Evolutionary conservation across 345 rosid genomes (phyloP).

Genomic region (Cardamine resedifolia): DNA sequence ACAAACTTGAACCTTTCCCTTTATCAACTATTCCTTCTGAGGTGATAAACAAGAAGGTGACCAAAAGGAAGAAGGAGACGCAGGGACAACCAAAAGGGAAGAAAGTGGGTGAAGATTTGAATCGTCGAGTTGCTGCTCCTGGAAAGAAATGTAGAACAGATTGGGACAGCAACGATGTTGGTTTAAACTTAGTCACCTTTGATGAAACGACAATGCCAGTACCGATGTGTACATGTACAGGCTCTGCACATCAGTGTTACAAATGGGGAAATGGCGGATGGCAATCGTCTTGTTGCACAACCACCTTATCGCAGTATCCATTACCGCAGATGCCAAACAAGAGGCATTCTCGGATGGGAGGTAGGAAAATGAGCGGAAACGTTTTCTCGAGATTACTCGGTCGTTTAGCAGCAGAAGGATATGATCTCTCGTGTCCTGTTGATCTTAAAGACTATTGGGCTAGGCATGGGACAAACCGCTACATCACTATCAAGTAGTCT

Average conservation of each 20-base stretch:
- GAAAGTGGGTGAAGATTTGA: conserved; percentile 64
- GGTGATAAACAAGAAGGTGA: conserved; percentile 41
- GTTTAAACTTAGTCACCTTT: conserved; percentile 63
- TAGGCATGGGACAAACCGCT: conserved; percentile 91
- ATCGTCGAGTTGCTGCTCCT: conserved; percentile 48
- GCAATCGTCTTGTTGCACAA: conserved; percentile 98
- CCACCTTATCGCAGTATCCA: conserved; percentile 74
- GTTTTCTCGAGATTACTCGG: conserved; percentile 75
- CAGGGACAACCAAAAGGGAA: conserved; percentile 44
- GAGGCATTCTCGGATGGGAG: conserved; percentile 83
- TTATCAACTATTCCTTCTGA: conserved; percentile 49
- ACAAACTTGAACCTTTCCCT: conserved; percentile 54
- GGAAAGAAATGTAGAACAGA: conserved; percentile 64
- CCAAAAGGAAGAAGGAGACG: conserved; percentile 63
- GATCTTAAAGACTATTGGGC: conserved; percentile 96
- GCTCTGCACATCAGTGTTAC: conserved; percentile 73
- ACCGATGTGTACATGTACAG: conserved; percentile 89
- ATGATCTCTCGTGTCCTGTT: conserved; percentile 61
- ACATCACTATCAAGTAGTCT: conserved; percentile 87
- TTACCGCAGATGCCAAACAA: conserved; percentile 91
- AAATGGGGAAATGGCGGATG: conserved; percentile 99
- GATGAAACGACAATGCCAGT: conserved; percentile 74
- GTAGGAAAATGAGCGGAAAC: conserved; percentile 93
- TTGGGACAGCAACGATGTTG: conserved; percentile 63
- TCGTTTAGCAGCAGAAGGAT: conserved; percentile 73